Evolutionary conservation across 805 yeast genomes (phyloP).

Genomic region (Dipodascus albidus): DNA sequence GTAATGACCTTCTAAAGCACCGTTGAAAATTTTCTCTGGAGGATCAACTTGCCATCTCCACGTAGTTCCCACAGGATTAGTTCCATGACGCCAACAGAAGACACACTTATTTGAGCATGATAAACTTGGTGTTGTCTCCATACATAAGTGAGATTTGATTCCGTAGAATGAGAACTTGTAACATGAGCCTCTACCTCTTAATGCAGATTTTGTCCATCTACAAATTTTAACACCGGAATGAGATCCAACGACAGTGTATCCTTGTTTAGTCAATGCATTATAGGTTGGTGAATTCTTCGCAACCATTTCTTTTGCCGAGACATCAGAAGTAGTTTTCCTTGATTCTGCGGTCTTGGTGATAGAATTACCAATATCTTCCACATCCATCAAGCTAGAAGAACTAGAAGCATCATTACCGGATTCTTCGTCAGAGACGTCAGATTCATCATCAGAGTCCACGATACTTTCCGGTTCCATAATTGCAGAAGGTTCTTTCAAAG

Average conservation of each 20-base stretch:
- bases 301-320: conserved; percentile 61
- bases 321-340: not conserved
- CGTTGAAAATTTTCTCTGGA: conserved; percentile 72
- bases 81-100: conserved; percentile 96
- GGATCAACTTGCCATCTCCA: conserved; percentile 96
- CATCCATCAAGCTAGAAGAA: conserved; percentile 44
- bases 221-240: conserved; percentile 94
- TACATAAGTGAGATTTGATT: conserved; percentile 78
- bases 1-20: conserved; percentile 83
- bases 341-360: conserved; percentile 22
- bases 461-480: conserved; percentile 51
- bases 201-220: conserved; percentile 91
- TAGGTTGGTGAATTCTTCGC: conserved; percentile 82
- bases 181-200: conserved; percentile 90
- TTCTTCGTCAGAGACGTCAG: conserved; percentile 28
- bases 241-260: conserved; percentile 84
- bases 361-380: conserved; percentile 71
- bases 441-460: conserved; percentile 42
- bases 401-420: conserved; percentile 17
- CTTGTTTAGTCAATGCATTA: conserved; percentile 82
- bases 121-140: conserved; percentile 91
- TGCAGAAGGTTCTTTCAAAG: conserved; percentile 51
- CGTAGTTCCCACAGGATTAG: conserved; percentile 89
- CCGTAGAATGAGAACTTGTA: conserved; percentile 90
- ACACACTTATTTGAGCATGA: conserved; percentile 95